phyloP scores from a whole-genome alignment of 1,284 basidiomycete genomes.

The Rhodotorula sp. region DNA sequence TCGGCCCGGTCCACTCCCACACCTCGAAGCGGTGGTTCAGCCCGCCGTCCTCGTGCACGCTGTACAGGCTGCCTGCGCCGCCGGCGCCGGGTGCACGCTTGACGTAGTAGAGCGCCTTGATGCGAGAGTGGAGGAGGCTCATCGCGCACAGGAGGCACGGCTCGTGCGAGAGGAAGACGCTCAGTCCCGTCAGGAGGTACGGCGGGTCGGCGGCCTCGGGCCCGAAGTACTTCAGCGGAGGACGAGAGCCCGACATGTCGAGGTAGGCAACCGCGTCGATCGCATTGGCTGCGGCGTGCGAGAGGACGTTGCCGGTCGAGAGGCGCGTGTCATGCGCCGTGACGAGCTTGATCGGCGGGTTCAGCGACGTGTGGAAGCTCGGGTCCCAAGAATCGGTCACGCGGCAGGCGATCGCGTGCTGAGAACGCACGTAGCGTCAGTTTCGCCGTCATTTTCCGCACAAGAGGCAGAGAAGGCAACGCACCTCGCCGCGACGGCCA shows the following conservation, averaged over 20 bases:
- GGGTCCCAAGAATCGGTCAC: conserved; percentile 65
- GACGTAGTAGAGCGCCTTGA: conserved; percentile 56
- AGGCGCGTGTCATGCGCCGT: conserved; percentile 67
- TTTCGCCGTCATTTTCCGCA: background rate
- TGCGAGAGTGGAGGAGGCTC: conserved; percentile 86
- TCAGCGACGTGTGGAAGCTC: conserved; percentile 47
- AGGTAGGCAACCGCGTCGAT: conserved; percentile 61
- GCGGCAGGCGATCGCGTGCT: conserved; percentile 76
- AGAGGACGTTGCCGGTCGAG: conserved; percentile 70
- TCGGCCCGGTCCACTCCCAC: conserved; percentile 48
- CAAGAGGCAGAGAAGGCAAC: conserved; percentile 28
- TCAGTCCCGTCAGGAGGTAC: conserved; percentile 80
- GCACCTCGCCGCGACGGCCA: conserved; percentile 61
- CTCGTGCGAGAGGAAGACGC: conserved; percentile 86
- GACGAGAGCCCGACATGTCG: conserved; percentile 37
- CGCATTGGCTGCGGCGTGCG: conserved; percentile 77
- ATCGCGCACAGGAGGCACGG: conserved; percentile 95
- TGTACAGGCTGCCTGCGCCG: conserved; percentile 62
- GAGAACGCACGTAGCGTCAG: conserved; percentile 13
- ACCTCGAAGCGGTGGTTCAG: conserved; percentile 54
- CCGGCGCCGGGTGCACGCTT: conserved; percentile 53
- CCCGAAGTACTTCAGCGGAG: conserved; percentile 47
- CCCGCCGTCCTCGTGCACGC: conserved; percentile 53
- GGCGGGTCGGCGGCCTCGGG: conserved; percentile 35
- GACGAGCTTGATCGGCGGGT: conserved; percentile 45